These are phyloP conservation scores for Fusarium napiforme DNA, from an alignment of 2,329 filamentous ascomycete genomes.

Conservation along the genomic window DNA sequence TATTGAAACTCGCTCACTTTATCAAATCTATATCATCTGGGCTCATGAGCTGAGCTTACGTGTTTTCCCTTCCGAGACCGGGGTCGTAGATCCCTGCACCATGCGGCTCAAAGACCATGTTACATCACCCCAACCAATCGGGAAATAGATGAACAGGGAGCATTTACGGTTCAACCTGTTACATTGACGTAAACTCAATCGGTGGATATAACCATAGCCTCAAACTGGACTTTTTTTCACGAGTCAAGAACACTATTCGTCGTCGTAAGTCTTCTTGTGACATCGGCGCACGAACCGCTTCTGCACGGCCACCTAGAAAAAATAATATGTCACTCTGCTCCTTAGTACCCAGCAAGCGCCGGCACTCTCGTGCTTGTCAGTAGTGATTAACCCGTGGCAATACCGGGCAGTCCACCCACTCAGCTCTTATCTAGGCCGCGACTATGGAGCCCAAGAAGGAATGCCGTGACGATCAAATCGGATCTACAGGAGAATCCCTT, in stretches of 20 bases:
- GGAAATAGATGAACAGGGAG: background rate
- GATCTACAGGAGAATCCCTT: constrained; percentile 3
- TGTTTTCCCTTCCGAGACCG: background rate
- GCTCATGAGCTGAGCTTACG: background rate
- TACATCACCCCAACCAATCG: background rate
- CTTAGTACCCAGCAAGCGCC: background rate
- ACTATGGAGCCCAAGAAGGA: background rate
- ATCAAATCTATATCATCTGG: background rate
- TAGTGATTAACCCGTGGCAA: background rate
- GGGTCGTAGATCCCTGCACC: background rate
- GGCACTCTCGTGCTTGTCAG: background rate
- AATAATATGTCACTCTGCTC: background rate
- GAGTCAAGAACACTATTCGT: background rate
- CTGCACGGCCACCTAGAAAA: background rate
- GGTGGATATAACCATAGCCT: background rate
- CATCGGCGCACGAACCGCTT: background rate
- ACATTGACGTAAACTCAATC: background rate
- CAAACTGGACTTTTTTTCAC: background rate
- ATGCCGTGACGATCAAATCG: background rate
- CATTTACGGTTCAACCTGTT: background rate
- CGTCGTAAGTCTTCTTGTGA: background rate
- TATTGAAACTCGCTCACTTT: background rate
- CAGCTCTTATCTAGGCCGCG: background rate
- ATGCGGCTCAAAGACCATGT: background rate
- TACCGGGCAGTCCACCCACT: background rate